Base-by-base conservation (phyloP, 2,329 filamentous ascomycete genomes). In the Dactylellina drechsleri region DNA sequence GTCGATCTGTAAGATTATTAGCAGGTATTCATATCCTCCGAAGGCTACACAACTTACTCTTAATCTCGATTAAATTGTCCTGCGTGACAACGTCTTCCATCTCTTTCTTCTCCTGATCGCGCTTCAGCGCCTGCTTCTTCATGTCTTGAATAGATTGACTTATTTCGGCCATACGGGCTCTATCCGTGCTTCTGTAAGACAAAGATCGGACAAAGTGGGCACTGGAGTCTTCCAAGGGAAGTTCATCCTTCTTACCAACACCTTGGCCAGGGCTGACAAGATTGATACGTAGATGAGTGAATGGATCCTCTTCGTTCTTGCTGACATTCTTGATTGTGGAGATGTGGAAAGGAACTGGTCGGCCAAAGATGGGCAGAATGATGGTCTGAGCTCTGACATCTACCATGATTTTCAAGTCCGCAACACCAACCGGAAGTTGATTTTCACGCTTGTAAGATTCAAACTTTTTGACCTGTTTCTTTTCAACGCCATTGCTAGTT, bases 61-160 rank as follows among this genome's bases (percentile, higher is more conserved):
- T 87, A 78, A 98, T 93, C 81, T 97, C 93, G 78, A 96, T 86
- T 61, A 99, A 88, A 84, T 99, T 99, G 82, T 99, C 95, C 82
- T 99, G 95, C 83, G 98, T 95, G 4, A 99, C 93, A 20, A 99
- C 95, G 82, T 99, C 95, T 81, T 99, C 95, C 91, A 99, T 91
- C 79, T 99, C 94, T 84, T 99, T 99, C 88, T 98, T 97, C 83
- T 97, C 94, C 80, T 97, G 93, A 82, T 99, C 95, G 79, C 92
- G 91, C 83, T 96, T 93, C 49, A 92, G 88, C 4, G 92, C 89
- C 78, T 94, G 92, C 81, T 95, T 96, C 85, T 97, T 96, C 85
- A 99, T 90, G 80, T 97, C 95, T 10, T 92, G 94, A 79, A 99
- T 98, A 80, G 96, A 92, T 76, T 91, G 91, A 12, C 93, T 91